Evolutionary conservation across 1,284 basidiomycete species (phyloP), one percentile per base, ranked within the genome.

Genomic region (Pseudozyma pruni): DNA sequence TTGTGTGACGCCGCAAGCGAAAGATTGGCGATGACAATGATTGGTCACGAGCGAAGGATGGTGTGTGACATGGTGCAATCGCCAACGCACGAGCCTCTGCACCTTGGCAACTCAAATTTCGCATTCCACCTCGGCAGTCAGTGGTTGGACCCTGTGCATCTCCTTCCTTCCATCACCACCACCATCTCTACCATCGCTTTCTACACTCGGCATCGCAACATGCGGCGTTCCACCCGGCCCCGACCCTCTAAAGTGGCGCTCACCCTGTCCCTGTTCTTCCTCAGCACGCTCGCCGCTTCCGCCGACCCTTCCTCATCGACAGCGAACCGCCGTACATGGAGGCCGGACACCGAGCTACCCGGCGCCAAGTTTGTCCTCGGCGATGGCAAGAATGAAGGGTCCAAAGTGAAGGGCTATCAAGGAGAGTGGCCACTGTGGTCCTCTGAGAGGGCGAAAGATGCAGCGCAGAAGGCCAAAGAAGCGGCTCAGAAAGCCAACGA

Each of bases 381-480:
- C 13, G 49, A 67, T 31, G 69, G 63, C 37, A 67, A 62, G 45
- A 57, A 25, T 19, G 53, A 63, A 48, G 70, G 70, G 7, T 23
- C 42, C 37, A 72, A 72, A 39, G 69, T 63, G 14, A 48, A 41
- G 7, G 69, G 69, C 0, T 72, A 72, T 43, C 41, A 72, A 25
- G 69, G 69, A 20, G 69, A 67, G 35, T 72, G 69, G 69, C 69
- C 69, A 4, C 31, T 72, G 16, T 72, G 69, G 69, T 57, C 54
- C 1, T 22, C 31, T 2, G 59, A 46, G 8, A 45, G 53, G 33
- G 19, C n/a, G 2, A 39, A 38, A 11, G 27, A 29, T 6, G n/a
- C 23, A 31, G 33, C 39, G 2, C 32, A 29, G 11, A 29, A 29
- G 11, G 27, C 27, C 7, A 29, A 29, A 6, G 27, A 29, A 11